phyloP scores from a whole-genome alignment of 208 protist species.

The Trichomonas tenax region DNA sequence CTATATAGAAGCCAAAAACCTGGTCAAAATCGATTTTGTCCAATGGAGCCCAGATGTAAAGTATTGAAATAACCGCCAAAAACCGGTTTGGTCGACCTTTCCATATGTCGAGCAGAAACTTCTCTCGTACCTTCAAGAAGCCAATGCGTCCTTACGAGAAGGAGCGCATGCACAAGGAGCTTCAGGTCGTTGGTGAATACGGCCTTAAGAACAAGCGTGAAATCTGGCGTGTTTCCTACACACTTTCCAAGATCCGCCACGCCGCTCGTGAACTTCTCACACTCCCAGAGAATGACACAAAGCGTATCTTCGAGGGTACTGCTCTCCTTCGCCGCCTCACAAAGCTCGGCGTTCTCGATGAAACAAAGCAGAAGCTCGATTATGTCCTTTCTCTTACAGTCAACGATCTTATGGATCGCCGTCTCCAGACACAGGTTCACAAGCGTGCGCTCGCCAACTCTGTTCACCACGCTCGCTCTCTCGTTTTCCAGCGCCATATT shows the following conservation, averaged over 20 bases:
- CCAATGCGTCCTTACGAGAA: constrained; percentile 98
- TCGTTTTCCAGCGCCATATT: constrained; percentile 98
- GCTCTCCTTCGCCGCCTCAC: constrained; percentile 95
- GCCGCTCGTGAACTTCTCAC: constrained; percentile 94
- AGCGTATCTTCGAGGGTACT: constrained; percentile 85
- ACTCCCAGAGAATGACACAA: constrained; percentile 85
- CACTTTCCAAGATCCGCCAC: constrained; percentile 93
- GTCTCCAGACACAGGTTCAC: constrained; percentile 96
- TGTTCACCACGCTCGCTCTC: constrained; percentile 96
- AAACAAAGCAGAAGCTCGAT: constrained; percentile 96
- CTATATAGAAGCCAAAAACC: no score
- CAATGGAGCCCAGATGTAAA: no score
- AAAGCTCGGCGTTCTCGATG: constrained; percentile 89
- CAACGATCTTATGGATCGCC: constrained; percentile 96
- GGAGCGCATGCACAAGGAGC: constrained; percentile 96
- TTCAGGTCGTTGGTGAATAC: constrained; percentile 95
- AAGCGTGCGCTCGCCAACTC: constrained; percentile 93
- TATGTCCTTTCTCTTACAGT: constrained; percentile 95
- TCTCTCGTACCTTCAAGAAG: constrained; percentile 79
- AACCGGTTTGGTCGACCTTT: not conserved
- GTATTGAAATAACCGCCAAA: not conserved
- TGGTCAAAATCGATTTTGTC: no score
- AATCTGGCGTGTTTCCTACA: constrained; percentile 93
- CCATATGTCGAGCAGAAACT: constrained; percentile 56
- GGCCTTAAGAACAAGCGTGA: constrained; percentile 94